These are phyloP conservation scores for Colletotrichum zoysiae DNA, from an alignment of 2,329 filamentous ascomycete genomes.

Conservation along the genomic window DNA sequence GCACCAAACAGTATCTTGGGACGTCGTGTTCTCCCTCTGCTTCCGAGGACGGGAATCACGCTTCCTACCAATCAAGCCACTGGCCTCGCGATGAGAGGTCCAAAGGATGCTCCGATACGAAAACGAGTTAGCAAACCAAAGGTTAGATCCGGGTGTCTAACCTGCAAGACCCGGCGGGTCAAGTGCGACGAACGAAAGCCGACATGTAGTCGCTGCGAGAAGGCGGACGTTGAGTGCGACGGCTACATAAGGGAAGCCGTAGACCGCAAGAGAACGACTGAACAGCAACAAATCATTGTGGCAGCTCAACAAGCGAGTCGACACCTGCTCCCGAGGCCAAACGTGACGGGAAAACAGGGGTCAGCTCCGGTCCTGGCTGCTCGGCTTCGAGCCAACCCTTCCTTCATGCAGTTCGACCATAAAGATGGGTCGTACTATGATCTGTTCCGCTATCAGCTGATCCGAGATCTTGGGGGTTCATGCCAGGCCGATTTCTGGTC, in stretches of 20 bases:
- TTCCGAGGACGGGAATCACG: neutral
- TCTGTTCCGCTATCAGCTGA: constrained; percentile 43
- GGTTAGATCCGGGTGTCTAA: constrained; percentile 42
- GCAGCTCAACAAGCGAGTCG: constrained; percentile 19
- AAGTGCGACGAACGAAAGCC: constrained; percentile 50
- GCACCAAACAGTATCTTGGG: neutral
- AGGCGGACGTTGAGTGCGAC: constrained; percentile 39
- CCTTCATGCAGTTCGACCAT: constrained; percentile 9
- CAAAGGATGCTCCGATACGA: neutral
- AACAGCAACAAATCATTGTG: constrained; percentile 4
- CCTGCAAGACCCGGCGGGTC: constrained; percentile 47
- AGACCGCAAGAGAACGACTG: neutral
- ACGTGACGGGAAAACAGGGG: neutral
- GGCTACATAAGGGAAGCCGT: constrained; percentile 35
- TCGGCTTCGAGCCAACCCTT: neutral
- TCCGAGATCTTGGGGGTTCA: constrained; percentile 43
- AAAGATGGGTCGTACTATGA: constrained; percentile 43
- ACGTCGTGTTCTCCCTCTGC: neutral
- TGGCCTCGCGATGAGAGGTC: neutral
- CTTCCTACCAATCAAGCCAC: neutral
- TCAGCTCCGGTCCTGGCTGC: too few relatives aligned
- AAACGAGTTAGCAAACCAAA: constrained; percentile 40
- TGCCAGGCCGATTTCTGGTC: constrained; percentile 44
- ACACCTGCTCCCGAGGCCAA: constrained; percentile 21
- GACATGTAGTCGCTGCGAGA: constrained; percentile 42